These are phyloP conservation scores for Ustilago shanxiensis DNA, from an alignment of 1,284 basidiomycete species.

Conservation along the genomic window DNA sequence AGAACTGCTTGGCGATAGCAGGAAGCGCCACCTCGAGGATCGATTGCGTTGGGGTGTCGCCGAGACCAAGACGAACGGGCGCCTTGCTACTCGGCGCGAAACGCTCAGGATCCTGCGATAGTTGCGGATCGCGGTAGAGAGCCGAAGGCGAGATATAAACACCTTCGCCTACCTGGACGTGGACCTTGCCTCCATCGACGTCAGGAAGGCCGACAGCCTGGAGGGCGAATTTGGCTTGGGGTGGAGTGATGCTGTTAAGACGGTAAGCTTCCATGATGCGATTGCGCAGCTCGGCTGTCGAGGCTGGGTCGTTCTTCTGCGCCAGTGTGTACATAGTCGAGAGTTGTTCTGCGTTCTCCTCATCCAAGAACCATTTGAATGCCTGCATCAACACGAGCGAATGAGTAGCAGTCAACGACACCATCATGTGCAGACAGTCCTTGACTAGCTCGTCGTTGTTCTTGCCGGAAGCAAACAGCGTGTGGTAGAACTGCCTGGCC, in stretches of 20 bases:
- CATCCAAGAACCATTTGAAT: slow-evolving; percentile 46
- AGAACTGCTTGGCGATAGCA: slow-evolving; percentile 48
- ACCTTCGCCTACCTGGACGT: slow-evolving; percentile 39
- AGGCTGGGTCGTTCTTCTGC: slow-evolving; percentile 32
- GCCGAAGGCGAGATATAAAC: slow-evolving; percentile 45
- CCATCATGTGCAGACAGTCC: slow-evolving; percentile 47
- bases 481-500: slow-evolving; percentile 49
- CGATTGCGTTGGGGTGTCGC: slow-evolving; percentile 39
- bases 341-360: slow-evolving; percentile 36
- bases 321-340: slow-evolving; percentile 33
- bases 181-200: slow-evolving; percentile 28
- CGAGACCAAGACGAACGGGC: slow-evolving; percentile 45
- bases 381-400: slow-evolving; percentile 47
- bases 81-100: slow-evolving; percentile 23
- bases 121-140: slow-evolving; percentile 45
- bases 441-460: slow-evolving; percentile 46
- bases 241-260: slow-evolving; percentile 37
- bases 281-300: slow-evolving; percentile 36
- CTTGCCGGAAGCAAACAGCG: slow-evolving; percentile 46
- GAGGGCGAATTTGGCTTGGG: slow-evolving; percentile 42
- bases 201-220: slow-evolving; percentile 33
- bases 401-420: slow-evolving; percentile 46
- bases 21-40: slow-evolving; percentile 48
- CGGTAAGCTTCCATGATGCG: slow-evolving; percentile 51
- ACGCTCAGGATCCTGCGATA: slow-evolving; percentile 32